Percentiles rank a stretch among this genome's conserved stretches.
These are phyloP conservation scores for Vitis vinifera DNA, from an alignment of 164 flowering plant genomes.

Conservation along the genomic window DNA sequence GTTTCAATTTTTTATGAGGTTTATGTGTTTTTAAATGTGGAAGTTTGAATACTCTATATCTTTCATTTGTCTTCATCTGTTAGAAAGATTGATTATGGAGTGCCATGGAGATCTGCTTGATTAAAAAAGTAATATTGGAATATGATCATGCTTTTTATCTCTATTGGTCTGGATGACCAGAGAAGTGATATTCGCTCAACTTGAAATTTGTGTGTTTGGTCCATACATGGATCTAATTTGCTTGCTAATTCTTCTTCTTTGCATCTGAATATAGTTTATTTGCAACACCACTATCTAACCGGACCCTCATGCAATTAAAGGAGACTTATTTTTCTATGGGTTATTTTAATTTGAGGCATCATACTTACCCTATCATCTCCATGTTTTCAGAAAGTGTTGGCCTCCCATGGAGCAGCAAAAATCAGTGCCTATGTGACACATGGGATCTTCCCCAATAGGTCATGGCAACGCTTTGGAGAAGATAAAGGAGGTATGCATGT, in stretches of 20 bases:
- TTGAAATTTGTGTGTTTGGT: background rate
- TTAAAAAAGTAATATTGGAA: background rate
- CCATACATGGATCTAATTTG: background rate
- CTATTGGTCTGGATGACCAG: too few species aligned
- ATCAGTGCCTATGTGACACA: constrained; percentile 98
- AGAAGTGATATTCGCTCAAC: background rate
- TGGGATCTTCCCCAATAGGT: constrained; percentile 86
- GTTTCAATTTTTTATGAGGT: background rate
- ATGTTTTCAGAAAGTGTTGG: constrained; percentile 72
- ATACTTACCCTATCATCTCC: constrained; percentile 6
- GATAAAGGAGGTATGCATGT: constrained; percentile 61
- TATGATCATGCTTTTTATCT: background rate
- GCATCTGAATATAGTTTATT: too few species aligned
- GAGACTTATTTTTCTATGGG: too few species aligned
- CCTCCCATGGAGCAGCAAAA: constrained; percentile 84
- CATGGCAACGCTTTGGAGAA: constrained; percentile 87
- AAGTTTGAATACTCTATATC: background rate
- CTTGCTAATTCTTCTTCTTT: too few species aligned
- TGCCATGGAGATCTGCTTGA: background rate
- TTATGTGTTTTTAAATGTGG: background rate
- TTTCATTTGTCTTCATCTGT: background rate
- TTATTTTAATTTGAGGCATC: too few species aligned
- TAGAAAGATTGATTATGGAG: background rate
- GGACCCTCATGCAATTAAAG: too few species aligned
- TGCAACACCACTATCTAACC: too few species aligned